These are phyloP conservation scores for Odontarrhena argentea DNA, from an alignment of 345 rosid species.

Conservation along the genomic window DNA sequence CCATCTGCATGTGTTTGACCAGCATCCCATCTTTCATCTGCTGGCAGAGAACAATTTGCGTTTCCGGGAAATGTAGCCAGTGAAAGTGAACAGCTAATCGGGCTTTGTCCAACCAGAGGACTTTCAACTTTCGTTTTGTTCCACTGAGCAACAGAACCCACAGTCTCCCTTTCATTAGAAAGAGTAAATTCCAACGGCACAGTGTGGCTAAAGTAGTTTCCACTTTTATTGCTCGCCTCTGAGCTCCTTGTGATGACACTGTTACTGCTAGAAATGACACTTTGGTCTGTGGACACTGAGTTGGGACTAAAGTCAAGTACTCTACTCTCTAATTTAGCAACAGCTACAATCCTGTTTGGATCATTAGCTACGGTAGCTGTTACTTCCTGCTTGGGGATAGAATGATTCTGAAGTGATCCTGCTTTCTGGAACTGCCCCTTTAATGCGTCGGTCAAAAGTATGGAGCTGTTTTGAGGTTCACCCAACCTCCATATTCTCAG, in stretches of 20 bases:
- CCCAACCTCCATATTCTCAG: conserved; percentile 71
- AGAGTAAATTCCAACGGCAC: conserved; percentile 42
- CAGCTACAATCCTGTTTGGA: conserved; percentile 23
- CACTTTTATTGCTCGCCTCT: conserved; percentile 42
- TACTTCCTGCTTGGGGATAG: conserved; percentile 33
- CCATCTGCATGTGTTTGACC: conserved; percentile 36
- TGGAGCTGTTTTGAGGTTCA: conserved; percentile 59
- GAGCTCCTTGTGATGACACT: conserved; percentile 43
- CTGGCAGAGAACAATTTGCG: conserved; percentile 34
- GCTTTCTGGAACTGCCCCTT: conserved; percentile 45
- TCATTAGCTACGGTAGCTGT: conserved; percentile 18
- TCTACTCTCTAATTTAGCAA: conserved; percentile 39
- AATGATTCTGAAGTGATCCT: conserved; percentile 29
- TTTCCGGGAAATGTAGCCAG: conserved; percentile 47
- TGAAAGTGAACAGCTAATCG: conserved; percentile 46
- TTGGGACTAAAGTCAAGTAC: conserved; percentile 43
- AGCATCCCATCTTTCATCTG: conserved; percentile 37
- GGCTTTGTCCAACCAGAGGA: conserved; percentile 45
- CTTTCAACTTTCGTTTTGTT: conserved; percentile 44
- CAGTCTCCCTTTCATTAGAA: conserved; percentile 38
- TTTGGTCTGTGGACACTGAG: conserved; percentile 42
- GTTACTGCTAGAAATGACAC: conserved; percentile 42
- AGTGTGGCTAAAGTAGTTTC: conserved; percentile 41
- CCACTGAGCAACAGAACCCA: conserved; percentile 36
- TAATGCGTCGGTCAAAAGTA: conserved; percentile 76